A percentile compares a stretch with the other conserved stretches of the same genome.
Conservation (phyloP, 2,329 filamentous ascomycete species). For the Trichoderma oligosporum region DNA sequence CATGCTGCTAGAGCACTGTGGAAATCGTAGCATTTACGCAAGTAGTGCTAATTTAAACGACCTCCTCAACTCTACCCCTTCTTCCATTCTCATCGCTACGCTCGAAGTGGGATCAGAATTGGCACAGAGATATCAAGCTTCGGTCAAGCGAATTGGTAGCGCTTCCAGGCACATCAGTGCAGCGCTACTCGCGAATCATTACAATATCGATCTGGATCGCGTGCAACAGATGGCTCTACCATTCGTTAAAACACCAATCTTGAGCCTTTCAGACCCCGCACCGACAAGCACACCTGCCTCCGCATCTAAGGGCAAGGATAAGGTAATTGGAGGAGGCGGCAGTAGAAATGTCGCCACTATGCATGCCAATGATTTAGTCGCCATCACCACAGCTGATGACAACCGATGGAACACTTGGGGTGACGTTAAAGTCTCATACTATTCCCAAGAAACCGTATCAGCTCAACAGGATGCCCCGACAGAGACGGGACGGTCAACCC, state of each 20-base stretch:
- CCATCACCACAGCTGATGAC: conserved; percentile 61
- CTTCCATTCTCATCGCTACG: conserved; percentile 71
- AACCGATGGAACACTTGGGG: conserved; percentile 72
- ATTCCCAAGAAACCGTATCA: conserved; percentile 46
- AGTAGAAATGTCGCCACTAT: conserved; percentile 53
- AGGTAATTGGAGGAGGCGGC: conserved; percentile 38
- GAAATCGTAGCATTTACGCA: conserved; percentile 91
- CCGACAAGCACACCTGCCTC: conserved; percentile 53
- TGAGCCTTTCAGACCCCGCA: conserved; percentile 49
- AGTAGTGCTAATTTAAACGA: conserved; percentile 89
- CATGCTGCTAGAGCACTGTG: conserved; percentile 87
- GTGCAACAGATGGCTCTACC: conserved; percentile 79
- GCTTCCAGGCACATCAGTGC: conserved; percentile 64
- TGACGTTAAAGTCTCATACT: conserved; percentile 76
- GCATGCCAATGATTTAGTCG: conserved; percentile 80
- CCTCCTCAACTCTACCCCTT: conserved; percentile 80
- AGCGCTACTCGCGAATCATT: conserved; percentile 78
- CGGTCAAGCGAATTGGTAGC: conserved; percentile 71
- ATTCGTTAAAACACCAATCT: conserved; percentile 68
- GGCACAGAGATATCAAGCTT: conserved; percentile 88
- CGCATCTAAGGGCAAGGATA: conserved; percentile 73
- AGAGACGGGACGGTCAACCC: conserved; percentile 39
- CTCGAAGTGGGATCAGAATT: conserved; percentile 80
- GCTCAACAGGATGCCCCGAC: conserved; percentile 18
- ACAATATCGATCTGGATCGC: conserved; percentile 72